Evolutionary conservation across 164 flowering plant genomes (phyloP).

Genomic region (Tinospora cordifolia): DNA sequence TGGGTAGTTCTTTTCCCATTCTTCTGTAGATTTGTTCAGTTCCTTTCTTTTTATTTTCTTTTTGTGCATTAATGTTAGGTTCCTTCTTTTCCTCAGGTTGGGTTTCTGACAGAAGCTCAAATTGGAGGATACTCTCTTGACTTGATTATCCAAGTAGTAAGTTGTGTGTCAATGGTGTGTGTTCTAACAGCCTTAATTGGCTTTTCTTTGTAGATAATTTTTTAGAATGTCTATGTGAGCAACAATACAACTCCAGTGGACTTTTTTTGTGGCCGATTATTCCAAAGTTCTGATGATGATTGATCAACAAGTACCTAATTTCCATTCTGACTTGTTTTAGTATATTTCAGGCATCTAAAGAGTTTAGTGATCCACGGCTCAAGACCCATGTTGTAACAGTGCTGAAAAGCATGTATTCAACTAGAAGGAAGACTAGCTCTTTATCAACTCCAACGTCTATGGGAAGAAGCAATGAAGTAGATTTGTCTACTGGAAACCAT

Average conservation of each 20-base stretch:
- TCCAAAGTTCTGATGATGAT: background rate
- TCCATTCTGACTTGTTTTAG: slow-evolving; percentile 4
- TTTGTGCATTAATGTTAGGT: slow-evolving; percentile 6
- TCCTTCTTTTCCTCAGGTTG: slow-evolving; percentile 48
- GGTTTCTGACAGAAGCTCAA: slow-evolving; percentile 90
- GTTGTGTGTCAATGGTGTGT: slow-evolving; percentile 17
- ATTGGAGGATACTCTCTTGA: slow-evolving; percentile 70
- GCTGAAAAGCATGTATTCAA: slow-evolving; percentile 61
- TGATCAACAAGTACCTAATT: background rate
- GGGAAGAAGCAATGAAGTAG: slow-evolving; percentile 29
- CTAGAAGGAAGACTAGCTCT: slow-evolving; percentile 40
- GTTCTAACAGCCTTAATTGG: background rate
- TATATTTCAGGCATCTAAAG: slow-evolving; percentile 68
- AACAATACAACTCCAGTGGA: background rate
- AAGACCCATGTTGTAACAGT: slow-evolving; percentile 76
- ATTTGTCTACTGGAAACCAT: slow-evolving; percentile 29
- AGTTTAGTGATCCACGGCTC: slow-evolving; percentile 74
- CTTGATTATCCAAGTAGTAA: slow-evolving; percentile 59
- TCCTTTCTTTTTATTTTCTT: background rate
- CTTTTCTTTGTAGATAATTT: background rate
- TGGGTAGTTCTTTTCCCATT: slow-evolving; percentile 53
- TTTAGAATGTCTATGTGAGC: background rate
- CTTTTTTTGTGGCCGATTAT: background rate
- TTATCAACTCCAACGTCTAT: slow-evolving; percentile 30
- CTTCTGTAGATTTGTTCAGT: background rate